Evolutionary conservation across 345 rosid genomes (phyloP).

Genomic region (Streptanthus diversifolius): DNA sequence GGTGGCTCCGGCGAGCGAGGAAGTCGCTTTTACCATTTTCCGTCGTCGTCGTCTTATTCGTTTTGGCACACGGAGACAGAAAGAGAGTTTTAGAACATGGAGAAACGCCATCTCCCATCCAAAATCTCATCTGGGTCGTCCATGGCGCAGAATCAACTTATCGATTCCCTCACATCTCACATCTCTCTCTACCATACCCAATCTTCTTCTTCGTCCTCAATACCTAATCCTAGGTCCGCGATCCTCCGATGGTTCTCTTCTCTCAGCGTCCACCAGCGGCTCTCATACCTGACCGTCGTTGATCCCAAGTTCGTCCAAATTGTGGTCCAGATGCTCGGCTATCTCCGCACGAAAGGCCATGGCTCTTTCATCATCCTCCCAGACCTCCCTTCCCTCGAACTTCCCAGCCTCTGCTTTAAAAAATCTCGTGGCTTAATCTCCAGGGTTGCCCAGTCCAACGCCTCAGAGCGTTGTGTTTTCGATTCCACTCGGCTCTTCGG

Average conservation of each 20-base stretch:
- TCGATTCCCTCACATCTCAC: slow-evolving; percentile 84
- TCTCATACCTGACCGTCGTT: slow-evolving; percentile 60
- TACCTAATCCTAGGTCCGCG: slow-evolving; percentile 52
- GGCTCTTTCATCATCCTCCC: slow-evolving; percentile 82
- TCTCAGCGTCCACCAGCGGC: slow-evolving; percentile 74
- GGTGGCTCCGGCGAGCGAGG: background rate
- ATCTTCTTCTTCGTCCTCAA: slow-evolving; percentile 34
- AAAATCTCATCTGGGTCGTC: slow-evolving; percentile 27
- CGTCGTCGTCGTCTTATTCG: background rate
- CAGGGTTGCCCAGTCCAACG: slow-evolving; percentile 57
- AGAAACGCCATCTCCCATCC: background rate
- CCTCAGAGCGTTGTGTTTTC: slow-evolving; percentile 45
- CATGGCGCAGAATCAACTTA: slow-evolving; percentile 54
- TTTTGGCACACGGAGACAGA: background rate
- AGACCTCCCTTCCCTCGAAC: slow-evolving; percentile 68
- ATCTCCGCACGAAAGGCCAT: slow-evolving; percentile 52
- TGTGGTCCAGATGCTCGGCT: slow-evolving; percentile 71
- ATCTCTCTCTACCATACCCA: slow-evolving; percentile 76
- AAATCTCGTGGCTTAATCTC: slow-evolving; percentile 71
- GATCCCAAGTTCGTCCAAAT: slow-evolving; percentile 59
- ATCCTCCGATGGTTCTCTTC: slow-evolving; percentile 86
- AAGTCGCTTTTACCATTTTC: background rate
- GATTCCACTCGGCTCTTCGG: slow-evolving; percentile 61
- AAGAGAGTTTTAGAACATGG: background rate
- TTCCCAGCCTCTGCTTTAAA: slow-evolving; percentile 76